Percentiles rank a stretch among this genome's conserved stretches.
Conservation (phyloP, 2,329 filamentous ascomycete genomes). For the Exophiala oligosperma region DNA sequence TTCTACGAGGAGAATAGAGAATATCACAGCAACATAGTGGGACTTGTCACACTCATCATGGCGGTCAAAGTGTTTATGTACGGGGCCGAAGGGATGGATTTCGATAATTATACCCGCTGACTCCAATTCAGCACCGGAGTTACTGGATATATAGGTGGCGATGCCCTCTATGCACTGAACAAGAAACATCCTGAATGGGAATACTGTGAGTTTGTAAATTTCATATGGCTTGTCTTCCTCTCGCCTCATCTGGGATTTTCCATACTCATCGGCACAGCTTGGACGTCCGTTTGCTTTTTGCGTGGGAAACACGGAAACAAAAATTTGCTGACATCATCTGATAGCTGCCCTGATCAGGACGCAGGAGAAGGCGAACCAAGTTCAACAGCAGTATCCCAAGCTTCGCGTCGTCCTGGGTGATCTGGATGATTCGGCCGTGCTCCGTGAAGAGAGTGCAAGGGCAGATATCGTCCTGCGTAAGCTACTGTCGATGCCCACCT, state of each 20-base stretch:
- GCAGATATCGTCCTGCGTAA: constrained; percentile 48
- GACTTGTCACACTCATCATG: neutral
- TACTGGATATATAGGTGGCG: constrained; percentile 56
- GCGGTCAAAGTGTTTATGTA: constrained; percentile 20
- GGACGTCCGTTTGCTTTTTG: neutral
- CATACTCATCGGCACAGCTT: neutral
- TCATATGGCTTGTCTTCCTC: neutral
- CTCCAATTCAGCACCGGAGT: constrained; percentile 42
- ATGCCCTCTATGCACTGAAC: constrained; percentile 46
- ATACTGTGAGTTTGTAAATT: constrained; percentile 32
- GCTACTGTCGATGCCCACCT: constrained; percentile 25
- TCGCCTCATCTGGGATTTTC: constrained; percentile 26
- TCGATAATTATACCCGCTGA: constrained; percentile 1
- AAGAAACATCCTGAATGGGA: constrained; percentile 49
- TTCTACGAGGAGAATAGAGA: no score
- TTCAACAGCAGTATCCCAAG: constrained; percentile 41
- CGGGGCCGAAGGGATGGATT: neutral
- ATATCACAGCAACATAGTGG: no score
- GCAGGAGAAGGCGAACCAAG: constrained; percentile 41
- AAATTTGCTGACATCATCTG: constrained; percentile 4
- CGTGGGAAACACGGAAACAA: neutral
- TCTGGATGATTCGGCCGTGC: constrained; percentile 40
- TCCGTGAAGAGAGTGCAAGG: constrained; percentile 45
- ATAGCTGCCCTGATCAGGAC: constrained; percentile 40
- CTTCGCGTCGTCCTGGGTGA: constrained; percentile 44